Evolutionary conservation across 371 early-diverging fungal genomes (phyloP).

Genomic region (Mortierella sp.): DNA sequence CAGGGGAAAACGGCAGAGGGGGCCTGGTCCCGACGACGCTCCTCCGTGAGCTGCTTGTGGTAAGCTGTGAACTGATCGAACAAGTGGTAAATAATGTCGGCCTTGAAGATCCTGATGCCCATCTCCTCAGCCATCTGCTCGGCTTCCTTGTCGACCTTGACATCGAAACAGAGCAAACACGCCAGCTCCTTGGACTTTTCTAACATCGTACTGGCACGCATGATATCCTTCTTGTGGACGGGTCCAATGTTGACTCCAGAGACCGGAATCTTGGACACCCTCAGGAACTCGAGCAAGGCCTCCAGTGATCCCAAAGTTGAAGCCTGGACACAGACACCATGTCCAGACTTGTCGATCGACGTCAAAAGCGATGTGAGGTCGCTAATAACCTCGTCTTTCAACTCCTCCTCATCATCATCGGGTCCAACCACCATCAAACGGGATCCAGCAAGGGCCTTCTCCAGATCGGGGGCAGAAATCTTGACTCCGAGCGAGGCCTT

Average conservation of each 20-base stretch:
- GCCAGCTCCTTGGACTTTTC: constrained; percentile 92
- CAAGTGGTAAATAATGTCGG: constrained; percentile 99
- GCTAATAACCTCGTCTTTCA: constrained; percentile 95
- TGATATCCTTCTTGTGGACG: constrained; percentile 98
- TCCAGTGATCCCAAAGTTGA: constrained; percentile 99
- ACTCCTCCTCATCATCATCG: constrained; percentile 97
- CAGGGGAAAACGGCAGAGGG: constrained; percentile 98
- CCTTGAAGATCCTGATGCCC: constrained; percentile 95
- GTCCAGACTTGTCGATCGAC: constrained; percentile 88
- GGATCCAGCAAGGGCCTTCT: constrained; percentile 99
- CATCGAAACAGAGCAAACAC: constrained; percentile 99
- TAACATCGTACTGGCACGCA: constrained; percentile 94
- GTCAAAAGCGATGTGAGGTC: constrained; percentile 86
- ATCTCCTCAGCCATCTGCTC: constrained; percentile 93
- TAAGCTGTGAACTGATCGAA: constrained; percentile 97
- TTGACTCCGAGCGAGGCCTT: constrained; percentile 99
- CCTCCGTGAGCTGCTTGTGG: constrained; percentile 69
- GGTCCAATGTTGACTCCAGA: constrained; percentile 98
- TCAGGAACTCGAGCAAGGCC: constrained; percentile 98
- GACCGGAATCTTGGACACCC: constrained; percentile 96
- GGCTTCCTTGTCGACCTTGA: constrained; percentile 98
- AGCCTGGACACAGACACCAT: constrained; percentile 99
- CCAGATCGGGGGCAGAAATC: constrained; percentile 97
- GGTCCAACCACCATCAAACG: constrained; percentile 94
- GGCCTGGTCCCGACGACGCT: constrained; percentile 91